Base-by-base conservation (phyloP, 257 asterid species). In the Plectranthus barbatus region DNA sequence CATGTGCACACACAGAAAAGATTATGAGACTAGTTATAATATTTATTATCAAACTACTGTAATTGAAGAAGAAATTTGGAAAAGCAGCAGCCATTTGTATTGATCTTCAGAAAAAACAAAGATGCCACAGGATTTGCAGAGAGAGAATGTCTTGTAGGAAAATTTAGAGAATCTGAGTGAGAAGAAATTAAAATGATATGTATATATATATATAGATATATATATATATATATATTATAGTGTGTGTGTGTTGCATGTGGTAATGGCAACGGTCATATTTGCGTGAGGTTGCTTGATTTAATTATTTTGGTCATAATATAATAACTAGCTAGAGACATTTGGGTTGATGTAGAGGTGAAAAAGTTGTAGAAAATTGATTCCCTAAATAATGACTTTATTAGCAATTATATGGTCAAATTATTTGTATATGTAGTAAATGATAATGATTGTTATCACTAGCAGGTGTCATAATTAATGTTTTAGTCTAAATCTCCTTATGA, bases 211-310 rank as follows among this genome's bases (percentile, higher is more conserved):
- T 26, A 26, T 26, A 26, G 5, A 26, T 26, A 5, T 26, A 26
- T 26, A 26, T 26, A 26, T 26, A 26, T 26, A 26, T 26, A 26
- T 26, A 26, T 26, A 26, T 26, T 0, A 3, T 0, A 7, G 11
- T 7, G 12, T 18, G 21, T 12, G 21, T 15, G 31, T 17, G 57
- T 6, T 26, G 56, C 46, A 45, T 20, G 52, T 64, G 58, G 17
- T 18, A 53, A 17, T 3, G n/a, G 78, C 60, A 86, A 86, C 94
- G 94, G 94, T 83, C 94, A 83, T 81, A 77, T 83, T 83, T 77
- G 52, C 10, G 59, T 4, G 24, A 48, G 51, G 6, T 58, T 40
- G 57, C 46, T 54, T n/a, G 15, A 56, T 29, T 56, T 29, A n/a
- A 40, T 11, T 19, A 20, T 3, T 13, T 56, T 49, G 40, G 33